Percentiles rank a stretch among this genome's conserved stretches.
These are phyloP conservation scores for Starmerella apicola DNA, from an alignment of 805 yeast species.

Conservation along the genomic window DNA sequence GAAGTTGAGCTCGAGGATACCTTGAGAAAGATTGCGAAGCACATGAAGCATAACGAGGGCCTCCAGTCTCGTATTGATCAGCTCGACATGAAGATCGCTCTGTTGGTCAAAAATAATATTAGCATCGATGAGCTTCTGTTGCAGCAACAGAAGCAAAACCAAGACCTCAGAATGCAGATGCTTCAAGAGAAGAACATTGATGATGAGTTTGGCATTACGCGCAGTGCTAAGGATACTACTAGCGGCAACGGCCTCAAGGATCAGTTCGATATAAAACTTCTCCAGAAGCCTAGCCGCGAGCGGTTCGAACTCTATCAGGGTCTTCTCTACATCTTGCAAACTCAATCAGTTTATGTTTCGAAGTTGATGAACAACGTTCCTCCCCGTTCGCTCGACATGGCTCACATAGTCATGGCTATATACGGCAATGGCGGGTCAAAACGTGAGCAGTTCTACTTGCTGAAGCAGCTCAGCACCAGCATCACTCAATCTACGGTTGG, in stretches of 20 bases:
- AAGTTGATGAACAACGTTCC: conserved; percentile 31
- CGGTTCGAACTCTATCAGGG: conserved; percentile 62
- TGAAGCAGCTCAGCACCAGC: conserved; percentile 39
- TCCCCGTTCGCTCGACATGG: conserved; percentile 15
- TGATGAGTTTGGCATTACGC: neutral
- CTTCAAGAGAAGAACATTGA: conserved; percentile 3
- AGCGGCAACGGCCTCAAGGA: conserved; percentile 7
- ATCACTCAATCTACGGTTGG: conserved; percentile 15
- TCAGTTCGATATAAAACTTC: conserved; percentile 28
- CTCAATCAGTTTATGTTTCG: conserved; percentile 63
- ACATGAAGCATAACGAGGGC: conserved; percentile 55
- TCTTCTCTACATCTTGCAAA: conserved; percentile 69
- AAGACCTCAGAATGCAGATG: conserved; percentile 3
- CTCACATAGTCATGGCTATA: conserved; percentile 25
- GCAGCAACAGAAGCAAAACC: conserved; percentile 17
- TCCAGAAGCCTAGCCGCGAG: conserved; percentile 30
- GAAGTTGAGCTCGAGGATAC: conserved; percentile 56
- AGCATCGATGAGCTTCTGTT: conserved; percentile 52
- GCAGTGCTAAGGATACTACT: neutral
- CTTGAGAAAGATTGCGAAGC: conserved; percentile 57
- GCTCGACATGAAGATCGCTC: conserved; percentile 62
- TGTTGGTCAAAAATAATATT: conserved; percentile 67
- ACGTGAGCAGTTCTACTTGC: conserved; percentile 59
- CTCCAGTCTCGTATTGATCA: conserved; percentile 65
- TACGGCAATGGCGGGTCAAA: conserved; percentile 32